Evolutionary conservation across 2,329 filamentous ascomycete genomes (phyloP), one percentile per base, ranked within the genome.

Genomic region (Clonostachys chloroleuca): DNA sequence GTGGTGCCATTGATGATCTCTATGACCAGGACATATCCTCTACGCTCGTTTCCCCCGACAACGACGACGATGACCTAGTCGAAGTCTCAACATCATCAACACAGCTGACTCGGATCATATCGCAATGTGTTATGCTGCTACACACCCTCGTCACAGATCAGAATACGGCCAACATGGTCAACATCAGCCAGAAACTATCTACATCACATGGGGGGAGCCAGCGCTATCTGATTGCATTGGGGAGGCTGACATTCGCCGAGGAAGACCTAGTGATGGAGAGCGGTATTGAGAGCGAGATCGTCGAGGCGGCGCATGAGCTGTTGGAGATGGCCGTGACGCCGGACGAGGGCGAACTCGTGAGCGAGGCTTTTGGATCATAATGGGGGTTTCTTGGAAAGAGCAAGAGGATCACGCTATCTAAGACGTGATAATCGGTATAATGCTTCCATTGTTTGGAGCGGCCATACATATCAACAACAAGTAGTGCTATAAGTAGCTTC

Each of bases 251-350:
- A 0, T 96, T 96, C 62, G 85, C 83, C 6, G 81, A 84, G 44
- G 89, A 95, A 51, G 86, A 89, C 33, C 65, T 88, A 9, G 78
- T 94, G 12, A 75, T 95, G 30, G 91, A 96, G 65, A 73, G 75
- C 2, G 85, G 85, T 1, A 86, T 95, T 46, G 86, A 87, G 35
- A 80, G 86, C 30, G 88, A 89, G 52, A 89, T 90, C 1, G 81
- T 86, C 2, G 88, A 92, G 52, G 83, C 86, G 65, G 92, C 94
- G 5, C 85, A 92, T 56, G 83, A 87, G 58, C 72, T 99, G 52
- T 66, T 97, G 37, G 90, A 96, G 61, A 74, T 89, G 51, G 81
- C 83, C 3, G 81, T 96, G 18, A 94, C 88, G 46, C 86, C 90
- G 1, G 88, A 95, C 39, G 76, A 80, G 47, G 76, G 75, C 3